A percentile compares a stretch with the other conserved stretches of the same genome.
Conservation (phyloP, 495 filamentous ascomycete genomes). For the Penicillium diatomitis region DNA sequence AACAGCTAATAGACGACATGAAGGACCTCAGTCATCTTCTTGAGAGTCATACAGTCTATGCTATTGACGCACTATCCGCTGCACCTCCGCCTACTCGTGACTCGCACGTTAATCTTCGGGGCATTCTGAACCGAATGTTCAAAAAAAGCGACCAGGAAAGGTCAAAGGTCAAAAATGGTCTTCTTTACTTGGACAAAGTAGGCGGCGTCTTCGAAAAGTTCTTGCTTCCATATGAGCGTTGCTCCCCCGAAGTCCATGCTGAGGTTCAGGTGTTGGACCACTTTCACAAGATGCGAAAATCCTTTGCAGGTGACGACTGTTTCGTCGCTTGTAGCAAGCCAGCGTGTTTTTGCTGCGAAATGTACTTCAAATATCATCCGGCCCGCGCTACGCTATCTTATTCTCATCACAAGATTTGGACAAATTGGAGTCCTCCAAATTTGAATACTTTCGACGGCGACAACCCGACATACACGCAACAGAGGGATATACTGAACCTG, state of each 20-base stretch:
- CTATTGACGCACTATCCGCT: background rate
- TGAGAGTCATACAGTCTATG: background rate
- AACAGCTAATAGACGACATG: background rate
- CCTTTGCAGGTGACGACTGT: background rate
- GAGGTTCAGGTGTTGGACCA: background rate
- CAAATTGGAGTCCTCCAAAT: background rate
- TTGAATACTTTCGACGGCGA: background rate
- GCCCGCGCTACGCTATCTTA: background rate
- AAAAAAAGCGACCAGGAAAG: background rate
- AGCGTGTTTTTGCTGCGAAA: constrained; percentile 1
- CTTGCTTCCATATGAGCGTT: background rate
- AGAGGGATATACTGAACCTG: background rate
- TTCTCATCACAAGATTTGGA: constrained; percentile 1
- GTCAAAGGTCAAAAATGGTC: background rate
- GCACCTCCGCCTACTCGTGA: background rate
- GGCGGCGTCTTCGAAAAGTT: background rate
- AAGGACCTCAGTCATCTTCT: background rate
- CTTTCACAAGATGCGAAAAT: background rate
- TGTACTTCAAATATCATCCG: constrained; percentile 2
- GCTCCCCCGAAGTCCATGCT: background rate
- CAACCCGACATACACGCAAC: background rate
- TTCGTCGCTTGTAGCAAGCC: constrained; percentile 3
- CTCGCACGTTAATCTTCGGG: background rate
- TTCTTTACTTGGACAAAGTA: background rate
- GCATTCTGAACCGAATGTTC: background rate